phyloP scores from a whole-genome alignment of 257 asterid species.

The Hygrophila difformis region DNA sequence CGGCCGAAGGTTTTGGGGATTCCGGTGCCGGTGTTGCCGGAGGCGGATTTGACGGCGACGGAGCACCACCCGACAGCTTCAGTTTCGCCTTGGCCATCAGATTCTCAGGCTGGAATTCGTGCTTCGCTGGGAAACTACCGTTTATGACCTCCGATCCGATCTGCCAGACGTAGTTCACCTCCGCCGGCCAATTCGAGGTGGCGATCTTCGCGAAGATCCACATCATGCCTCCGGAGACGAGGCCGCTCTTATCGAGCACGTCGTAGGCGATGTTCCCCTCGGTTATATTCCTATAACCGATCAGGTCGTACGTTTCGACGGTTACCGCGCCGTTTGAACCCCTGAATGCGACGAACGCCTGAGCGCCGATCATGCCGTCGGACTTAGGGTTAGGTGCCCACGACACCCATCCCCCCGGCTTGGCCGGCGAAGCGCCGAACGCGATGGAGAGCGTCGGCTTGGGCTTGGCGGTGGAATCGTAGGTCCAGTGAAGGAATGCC shows the following conservation, averaged over 20 bases:
- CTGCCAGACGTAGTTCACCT: conserved; percentile 69
- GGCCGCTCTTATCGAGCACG: conserved; percentile 36
- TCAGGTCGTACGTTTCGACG: conserved; percentile 46
- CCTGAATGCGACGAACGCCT: conserved; percentile 48
- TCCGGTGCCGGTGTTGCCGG: conserved; percentile 14
- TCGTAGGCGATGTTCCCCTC: no score
- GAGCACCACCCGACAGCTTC: no score
- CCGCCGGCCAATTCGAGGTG: conserved; percentile 30
- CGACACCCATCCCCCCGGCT: conserved; percentile 59
- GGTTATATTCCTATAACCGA: no score
- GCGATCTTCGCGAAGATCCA: conserved; percentile 52
- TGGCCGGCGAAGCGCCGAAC: conserved; percentile 55
- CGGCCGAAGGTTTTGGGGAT: no score
- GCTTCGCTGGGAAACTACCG: conserved; percentile 38
- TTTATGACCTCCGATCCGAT: conserved; percentile 37
- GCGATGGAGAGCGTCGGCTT: conserved; percentile 49
- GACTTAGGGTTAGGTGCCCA: conserved; percentile 67
- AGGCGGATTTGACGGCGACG: no score
- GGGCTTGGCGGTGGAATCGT: conserved; percentile 24
- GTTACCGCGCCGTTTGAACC: conserved; percentile 31
- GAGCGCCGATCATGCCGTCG: conserved; percentile 60
- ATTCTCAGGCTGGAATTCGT: conserved; percentile 33
- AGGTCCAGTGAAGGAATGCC: conserved; percentile 53
- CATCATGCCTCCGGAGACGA: conserved; percentile 26
- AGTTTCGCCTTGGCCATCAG: no score